Evolutionary conservation across 805 yeast genomes (phyloP).

Genomic region (Lipomyces yamadae): DNA sequence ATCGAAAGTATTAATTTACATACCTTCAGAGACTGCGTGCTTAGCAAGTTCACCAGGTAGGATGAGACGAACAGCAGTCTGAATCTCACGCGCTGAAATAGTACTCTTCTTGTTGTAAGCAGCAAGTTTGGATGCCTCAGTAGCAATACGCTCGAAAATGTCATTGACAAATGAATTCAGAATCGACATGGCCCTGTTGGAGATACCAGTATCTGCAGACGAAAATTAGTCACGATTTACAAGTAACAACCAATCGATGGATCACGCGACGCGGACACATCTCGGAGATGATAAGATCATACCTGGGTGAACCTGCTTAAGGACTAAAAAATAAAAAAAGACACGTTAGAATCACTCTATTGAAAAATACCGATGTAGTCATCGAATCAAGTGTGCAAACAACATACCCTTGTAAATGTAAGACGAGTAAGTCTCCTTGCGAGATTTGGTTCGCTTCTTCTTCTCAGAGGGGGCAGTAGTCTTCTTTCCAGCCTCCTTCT

Average conservation of each 20-base stretch:
- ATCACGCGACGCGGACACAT: constrained; percentile 10
- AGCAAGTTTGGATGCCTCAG: constrained; percentile 97
- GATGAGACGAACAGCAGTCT: constrained; percentile 97
- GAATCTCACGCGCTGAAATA: constrained; percentile 97
- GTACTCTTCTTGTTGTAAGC: constrained; percentile 98
- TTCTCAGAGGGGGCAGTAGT: constrained; percentile 76
- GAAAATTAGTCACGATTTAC: background rate
- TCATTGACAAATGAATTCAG: constrained; percentile 98
- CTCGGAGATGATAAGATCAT: constrained; percentile 18
- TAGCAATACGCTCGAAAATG: constrained; percentile 96
- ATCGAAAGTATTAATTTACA: constrained; percentile 24
- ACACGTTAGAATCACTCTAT: constrained; percentile 14
- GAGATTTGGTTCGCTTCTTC: constrained; percentile 92
- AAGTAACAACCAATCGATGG: constrained; percentile 2
- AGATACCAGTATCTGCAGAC: constrained; percentile 80
- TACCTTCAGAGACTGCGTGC: constrained; percentile 98
- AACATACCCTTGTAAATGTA: constrained; percentile 79
- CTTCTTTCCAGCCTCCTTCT: constrained; percentile 88
- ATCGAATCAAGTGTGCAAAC: background rate
- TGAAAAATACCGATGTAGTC: background rate
- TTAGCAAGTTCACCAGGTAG: constrained; percentile 98
- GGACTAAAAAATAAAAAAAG: constrained; percentile 63
- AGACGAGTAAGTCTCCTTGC: constrained; percentile 98
- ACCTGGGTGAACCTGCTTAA: constrained; percentile 97
- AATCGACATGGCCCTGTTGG: constrained; percentile 98